Percentiles rank a stretch among this genome's conserved stretches.
phyloP scores from a whole-genome alignment of 2,329 filamentous ascomycete species.

The Microcyclosporella mali region DNA sequence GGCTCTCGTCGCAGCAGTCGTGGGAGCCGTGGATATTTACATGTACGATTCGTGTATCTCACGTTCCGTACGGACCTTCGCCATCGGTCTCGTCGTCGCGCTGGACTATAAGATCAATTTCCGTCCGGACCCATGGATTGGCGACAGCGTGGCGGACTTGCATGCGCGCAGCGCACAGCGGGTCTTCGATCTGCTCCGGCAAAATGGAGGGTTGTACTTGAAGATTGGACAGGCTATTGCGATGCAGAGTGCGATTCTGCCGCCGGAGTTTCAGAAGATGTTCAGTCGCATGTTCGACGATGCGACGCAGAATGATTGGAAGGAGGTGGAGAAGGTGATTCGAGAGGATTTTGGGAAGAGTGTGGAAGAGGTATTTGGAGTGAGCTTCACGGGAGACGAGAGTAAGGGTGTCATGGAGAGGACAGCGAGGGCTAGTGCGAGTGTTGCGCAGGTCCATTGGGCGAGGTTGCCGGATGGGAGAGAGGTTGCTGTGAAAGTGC shows the following conservation, averaged over 20 bases:
- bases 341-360: constrained; percentile 77
- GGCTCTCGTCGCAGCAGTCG: constrained; percentile 51
- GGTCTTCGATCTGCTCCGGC: constrained; percentile 70
- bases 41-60: constrained; percentile 73
- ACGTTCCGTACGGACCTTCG: constrained; percentile 76
- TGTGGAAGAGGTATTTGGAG: constrained; percentile 85
- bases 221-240: constrained; percentile 98
- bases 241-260: constrained; percentile 92
- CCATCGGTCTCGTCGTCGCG: constrained; percentile 70
- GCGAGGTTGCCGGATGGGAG: constrained; percentile 76
- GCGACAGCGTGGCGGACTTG: constrained; percentile 66
- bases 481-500: constrained; percentile 92
- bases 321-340: constrained; percentile 77
- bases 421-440: constrained; percentile 72
- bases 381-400: constrained; percentile 58
- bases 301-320: constrained; percentile 87
- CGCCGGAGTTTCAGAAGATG: constrained; percentile 93
- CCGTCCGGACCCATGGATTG: constrained; percentile 66
- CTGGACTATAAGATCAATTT: constrained; percentile 98
- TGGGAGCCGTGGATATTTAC: constrained; percentile 65
- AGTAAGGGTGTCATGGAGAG: constrained; percentile 62
- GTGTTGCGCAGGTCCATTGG: constrained; percentile 96
- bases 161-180: constrained; percentile 79
- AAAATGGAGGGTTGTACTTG: constrained; percentile 88
- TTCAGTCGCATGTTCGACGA: constrained; percentile 97